phyloP scores from a whole-genome alignment of 2,329 filamentous ascomycete genomes.

The Corinectria fuckeliana region DNA sequence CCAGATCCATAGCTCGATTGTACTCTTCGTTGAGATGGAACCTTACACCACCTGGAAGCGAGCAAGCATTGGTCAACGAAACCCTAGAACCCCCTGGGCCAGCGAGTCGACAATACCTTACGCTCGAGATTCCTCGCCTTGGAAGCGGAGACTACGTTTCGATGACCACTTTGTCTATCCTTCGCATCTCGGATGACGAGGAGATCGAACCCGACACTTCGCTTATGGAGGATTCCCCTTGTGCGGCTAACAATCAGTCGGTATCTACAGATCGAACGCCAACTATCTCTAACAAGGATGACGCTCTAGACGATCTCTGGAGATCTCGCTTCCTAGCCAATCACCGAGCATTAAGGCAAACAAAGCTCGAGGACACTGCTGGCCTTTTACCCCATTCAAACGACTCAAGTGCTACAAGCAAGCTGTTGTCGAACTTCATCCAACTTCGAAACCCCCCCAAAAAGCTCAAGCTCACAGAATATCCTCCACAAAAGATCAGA shows the following conservation, averaged over 20 bases:
- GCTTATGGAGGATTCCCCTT: too few species aligned
- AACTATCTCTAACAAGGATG: neutral
- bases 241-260: neutral
- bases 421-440: conserved; percentile 42
- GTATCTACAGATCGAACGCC: neutral
- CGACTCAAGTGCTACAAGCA: conserved; percentile 35
- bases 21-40: conserved; percentile 36
- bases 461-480: conserved; percentile 16
- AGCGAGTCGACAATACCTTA: conserved; percentile 21
- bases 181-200: conserved; percentile 27
- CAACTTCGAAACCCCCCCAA: conserved; percentile 39
- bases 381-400: conserved; percentile 20
- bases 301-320: conserved; percentile 10
- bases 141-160: conserved; percentile 28
- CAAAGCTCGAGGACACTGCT: neutral
- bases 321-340: neutral
- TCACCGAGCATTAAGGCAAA: conserved; percentile 1
- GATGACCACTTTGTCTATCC: conserved; percentile 8
- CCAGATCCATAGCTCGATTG: conserved; percentile 4
- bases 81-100: conserved; percentile 10
- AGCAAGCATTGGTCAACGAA: conserved; percentile 20
- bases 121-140: conserved; percentile 2
- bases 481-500: neutral
- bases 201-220: conserved; percentile 30
- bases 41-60: conserved; percentile 23